Evolutionary conservation across 305 asterid genomes (phyloP).

Genomic region (Fraxinus angustifolia): DNA sequence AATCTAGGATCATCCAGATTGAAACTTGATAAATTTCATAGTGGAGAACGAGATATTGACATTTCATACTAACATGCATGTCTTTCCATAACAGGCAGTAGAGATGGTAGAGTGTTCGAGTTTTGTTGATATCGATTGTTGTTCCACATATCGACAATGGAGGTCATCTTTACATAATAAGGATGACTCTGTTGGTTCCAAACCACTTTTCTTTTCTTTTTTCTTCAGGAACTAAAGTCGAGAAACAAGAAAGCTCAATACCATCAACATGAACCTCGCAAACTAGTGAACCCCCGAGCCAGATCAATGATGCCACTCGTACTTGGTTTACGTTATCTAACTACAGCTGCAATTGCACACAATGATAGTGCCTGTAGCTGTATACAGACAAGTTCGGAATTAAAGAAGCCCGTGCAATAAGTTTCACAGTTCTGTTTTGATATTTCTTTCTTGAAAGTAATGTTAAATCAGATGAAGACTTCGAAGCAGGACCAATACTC

Average conservation of each 20-base stretch:
- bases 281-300: not conserved
- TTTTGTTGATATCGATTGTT: slow-evolving; percentile 32
- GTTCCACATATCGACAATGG: slow-evolving; percentile 36
- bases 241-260: slow-evolving; percentile 44
- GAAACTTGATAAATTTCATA: not conserved
- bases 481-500: not conserved
- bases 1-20: not conserved
- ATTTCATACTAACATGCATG: not conserved
- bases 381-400: not conserved
- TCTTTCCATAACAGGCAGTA: slow-evolving; percentile 21
- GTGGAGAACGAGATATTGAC: not conserved
- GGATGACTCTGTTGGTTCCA: slow-evolving; percentile 2
- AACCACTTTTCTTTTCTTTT: slow-evolving; percentile 11
- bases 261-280: not conserved
- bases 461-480: slow-evolving; percentile 47
- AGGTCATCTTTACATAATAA: slow-evolving; percentile 1
- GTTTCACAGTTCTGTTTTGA: slow-evolving; percentile 47
- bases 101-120: slow-evolving; percentile 18
- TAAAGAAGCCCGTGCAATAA: slow-evolving; percentile 7
- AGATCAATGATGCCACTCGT: not conserved
- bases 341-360: slow-evolving; percentile 4
- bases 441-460: slow-evolving; percentile 56
- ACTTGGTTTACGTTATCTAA: not conserved
- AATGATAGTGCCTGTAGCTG: not conserved
- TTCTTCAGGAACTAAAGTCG: slow-evolving; percentile 27